A percentile compares a stretch with the other conserved stretches of the same genome.
phyloP scores from a whole-genome alignment of 2,329 filamentous ascomycete species.

The Dactylonectria macrodidyma region DNA sequence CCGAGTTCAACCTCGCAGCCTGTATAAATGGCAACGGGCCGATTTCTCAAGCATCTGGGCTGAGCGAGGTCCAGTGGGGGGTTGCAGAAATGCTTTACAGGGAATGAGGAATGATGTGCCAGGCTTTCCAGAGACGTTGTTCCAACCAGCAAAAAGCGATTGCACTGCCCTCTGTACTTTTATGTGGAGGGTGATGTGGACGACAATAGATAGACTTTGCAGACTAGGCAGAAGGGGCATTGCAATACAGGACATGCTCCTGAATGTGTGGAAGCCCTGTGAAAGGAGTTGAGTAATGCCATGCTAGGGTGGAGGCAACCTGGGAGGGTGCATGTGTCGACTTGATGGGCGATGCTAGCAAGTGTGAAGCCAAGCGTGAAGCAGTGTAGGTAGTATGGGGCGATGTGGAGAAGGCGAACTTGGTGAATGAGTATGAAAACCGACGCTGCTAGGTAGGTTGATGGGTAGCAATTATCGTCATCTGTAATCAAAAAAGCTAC shows the following conservation, averaged over 20 bases:
- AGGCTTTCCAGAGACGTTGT: slow-evolving; percentile 4
- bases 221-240: slow-evolving; percentile 33
- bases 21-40: neutral
- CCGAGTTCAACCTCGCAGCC: slow-evolving; percentile 34
- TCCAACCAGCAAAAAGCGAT: slow-evolving; percentile 17
- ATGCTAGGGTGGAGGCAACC: neutral
- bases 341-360: neutral
- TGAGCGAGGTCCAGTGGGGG: slow-evolving; percentile 1
- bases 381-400: neutral
- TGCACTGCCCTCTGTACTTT: slow-evolving; percentile 34
- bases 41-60: neutral
- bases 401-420: neutral
- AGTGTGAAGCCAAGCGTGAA: neutral
- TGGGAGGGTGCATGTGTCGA: neutral
- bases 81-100: neutral
- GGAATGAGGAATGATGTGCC: slow-evolving; percentile 14
- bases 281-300: neutral
- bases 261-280: neutral
- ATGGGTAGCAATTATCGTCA: no score
- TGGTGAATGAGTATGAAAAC: neutral
- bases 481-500: no score
- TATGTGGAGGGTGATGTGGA: slow-evolving; percentile 27
- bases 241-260: slow-evolving; percentile 23
- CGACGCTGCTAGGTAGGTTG: no score
- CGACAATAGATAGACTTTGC: slow-evolving; percentile 41